Evolutionary conservation across 768 basidiomycete genomes (phyloP).

Genomic region (Solioccasus polychromus): DNA sequence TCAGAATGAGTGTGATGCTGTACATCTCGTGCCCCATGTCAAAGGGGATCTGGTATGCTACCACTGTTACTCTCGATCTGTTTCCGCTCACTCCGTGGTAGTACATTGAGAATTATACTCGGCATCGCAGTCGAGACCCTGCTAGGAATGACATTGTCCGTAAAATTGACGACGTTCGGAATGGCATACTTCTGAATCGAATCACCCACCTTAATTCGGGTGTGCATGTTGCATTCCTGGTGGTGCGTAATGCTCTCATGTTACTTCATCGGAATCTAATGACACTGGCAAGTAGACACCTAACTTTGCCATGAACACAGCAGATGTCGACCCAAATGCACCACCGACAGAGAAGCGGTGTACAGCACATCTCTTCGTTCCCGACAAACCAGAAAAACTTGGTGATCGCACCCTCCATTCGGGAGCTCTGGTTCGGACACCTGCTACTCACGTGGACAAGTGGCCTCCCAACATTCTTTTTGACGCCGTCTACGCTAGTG

Average conservation of each 20-base stretch:
- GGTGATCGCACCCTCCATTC: neutral
- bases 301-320: no score
- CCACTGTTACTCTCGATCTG: neutral
- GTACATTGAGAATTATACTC: conserved; percentile 5
- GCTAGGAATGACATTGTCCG: neutral
- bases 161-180: neutral
- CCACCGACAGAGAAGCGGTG: neutral
- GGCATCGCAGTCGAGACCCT: neutral
- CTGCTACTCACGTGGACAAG: neutral
- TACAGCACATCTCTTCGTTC: conserved; percentile 1
- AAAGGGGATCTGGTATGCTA: conserved; percentile 2
- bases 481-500: conserved; percentile 1
- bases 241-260: neutral
- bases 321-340: neutral
- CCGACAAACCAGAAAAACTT: neutral
- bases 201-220: neutral
- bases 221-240: neutral
- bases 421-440: neutral
- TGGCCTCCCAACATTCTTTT: conserved; percentile 8
- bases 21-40: conserved; percentile 6
- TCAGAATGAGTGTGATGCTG: neutral
- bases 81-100: neutral
- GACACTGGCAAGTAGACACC: no score
- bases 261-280: neutral
- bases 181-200: conserved; percentile 2